phyloP scores from a whole-genome alignment of 371 early-diverging fungal genomes.

The Mucor piriformis region DNA sequence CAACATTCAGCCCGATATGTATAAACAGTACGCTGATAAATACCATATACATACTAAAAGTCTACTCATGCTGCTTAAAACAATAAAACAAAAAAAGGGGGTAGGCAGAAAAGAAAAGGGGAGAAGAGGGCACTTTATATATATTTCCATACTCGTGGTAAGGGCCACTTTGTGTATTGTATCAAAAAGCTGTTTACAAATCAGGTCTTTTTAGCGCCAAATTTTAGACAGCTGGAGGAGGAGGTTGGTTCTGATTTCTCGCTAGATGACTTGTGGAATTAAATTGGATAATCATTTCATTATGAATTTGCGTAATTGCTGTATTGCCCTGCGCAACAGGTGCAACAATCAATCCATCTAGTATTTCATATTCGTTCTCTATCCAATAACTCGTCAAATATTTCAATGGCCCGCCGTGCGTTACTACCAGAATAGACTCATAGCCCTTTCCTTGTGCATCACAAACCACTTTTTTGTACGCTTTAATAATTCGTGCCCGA shows the following conservation, averaged over 20 bases:
- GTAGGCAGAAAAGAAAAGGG: not conserved
- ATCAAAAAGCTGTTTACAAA: not conserved
- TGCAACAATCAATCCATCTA: not conserved
- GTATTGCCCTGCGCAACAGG: conserved; percentile 40
- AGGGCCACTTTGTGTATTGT: not conserved
- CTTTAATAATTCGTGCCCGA: conserved; percentile 18
- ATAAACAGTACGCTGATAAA: not conserved
- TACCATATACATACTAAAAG: not conserved
- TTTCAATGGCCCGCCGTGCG: conserved; percentile 45
- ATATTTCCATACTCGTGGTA: not conserved
- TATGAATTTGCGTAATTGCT: conserved; percentile 28
- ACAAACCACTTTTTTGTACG: conserved; percentile 25
- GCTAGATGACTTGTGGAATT: conserved; percentile 36
- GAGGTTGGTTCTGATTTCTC: conserved; percentile 1
- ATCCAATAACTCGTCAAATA: conserved; percentile 29
- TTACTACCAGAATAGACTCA: conserved; percentile 36
- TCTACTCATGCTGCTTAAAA: no score
- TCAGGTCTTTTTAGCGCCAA: not conserved
- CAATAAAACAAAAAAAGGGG: not conserved
- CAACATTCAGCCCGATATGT: not conserved
- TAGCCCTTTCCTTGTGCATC: conserved; percentile 23
- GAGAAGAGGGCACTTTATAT: no score
- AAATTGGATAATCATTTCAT: conserved; percentile 18
- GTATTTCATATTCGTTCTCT: conserved; percentile 6
- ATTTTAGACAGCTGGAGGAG: conserved; percentile 23